Conservation (phyloP, 2,329 filamentous ascomycete species). For the Pseudopithomyces chartarum region DNA sequence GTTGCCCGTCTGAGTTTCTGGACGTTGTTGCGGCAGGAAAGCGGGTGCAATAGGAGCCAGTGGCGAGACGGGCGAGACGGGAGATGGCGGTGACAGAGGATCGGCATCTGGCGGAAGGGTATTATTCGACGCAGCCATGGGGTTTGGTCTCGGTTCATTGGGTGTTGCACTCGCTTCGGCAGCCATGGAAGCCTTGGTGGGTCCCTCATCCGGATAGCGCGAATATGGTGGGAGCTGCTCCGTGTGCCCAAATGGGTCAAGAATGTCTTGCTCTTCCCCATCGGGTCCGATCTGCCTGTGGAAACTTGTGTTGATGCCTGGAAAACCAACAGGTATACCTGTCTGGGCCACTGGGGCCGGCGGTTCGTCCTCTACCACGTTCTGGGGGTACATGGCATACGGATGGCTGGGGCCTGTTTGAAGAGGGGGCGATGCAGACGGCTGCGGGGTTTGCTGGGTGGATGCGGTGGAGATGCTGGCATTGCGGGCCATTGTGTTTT, state of each 20-base stretch:
- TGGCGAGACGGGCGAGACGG: conserved; percentile 30
- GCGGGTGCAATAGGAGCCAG: conserved; percentile 29
- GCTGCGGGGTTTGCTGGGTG: conserved; percentile 64
- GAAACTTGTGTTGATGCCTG: conserved; percentile 68
- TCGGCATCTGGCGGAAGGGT: conserved; percentile 16
- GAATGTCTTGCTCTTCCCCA: conserved; percentile 85
- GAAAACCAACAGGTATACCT: conserved; percentile 74
- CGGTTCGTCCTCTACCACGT: conserved; percentile 61
- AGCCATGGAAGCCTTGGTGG: conserved; percentile 59
- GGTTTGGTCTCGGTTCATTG: conserved; percentile 24
- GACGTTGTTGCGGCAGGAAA: conserved; percentile 35
- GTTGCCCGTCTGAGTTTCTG: conserved; percentile 38
- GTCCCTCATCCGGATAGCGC: conserved; percentile 79
- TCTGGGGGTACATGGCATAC: conserved; percentile 86
- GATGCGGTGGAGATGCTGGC: conserved; percentile 74
- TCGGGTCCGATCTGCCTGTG: conserved; percentile 76
- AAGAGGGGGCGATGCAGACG: conserved; percentile 63
- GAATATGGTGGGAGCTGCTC: conserved; percentile 93
- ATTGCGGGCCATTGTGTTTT: conserved; percentile 62
- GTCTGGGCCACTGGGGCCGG: conserved; percentile 47
- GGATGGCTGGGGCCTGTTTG: conserved; percentile 70
- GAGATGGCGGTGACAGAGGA: conserved; percentile 21
- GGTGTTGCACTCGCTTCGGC: conserved; percentile 40
- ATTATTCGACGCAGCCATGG: conserved; percentile 28
- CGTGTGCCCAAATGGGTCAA: conserved; percentile 85